phyloP scores from a whole-genome alignment of 371 early-diverging fungal genomes.

The Lichtheimia corymbifera region DNA sequence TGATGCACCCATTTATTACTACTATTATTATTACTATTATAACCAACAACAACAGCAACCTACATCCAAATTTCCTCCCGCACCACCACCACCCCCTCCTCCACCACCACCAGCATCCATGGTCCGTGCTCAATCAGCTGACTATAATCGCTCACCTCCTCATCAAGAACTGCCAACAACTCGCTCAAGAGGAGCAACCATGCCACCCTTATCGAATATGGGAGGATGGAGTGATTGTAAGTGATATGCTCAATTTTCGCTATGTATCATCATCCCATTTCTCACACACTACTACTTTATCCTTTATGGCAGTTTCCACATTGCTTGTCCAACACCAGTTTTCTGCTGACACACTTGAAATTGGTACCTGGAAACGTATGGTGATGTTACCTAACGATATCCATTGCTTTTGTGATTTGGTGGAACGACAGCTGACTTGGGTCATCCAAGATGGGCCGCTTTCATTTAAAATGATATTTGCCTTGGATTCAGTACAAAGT shows the following conservation, averaged over 20 bases:
- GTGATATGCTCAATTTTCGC: neutral
- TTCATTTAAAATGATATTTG: slow-evolving; percentile 72
- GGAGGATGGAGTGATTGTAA: slow-evolving; percentile 10
- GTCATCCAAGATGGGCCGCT: slow-evolving; percentile 64
- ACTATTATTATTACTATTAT: slow-evolving; percentile 46
- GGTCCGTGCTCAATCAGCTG: slow-evolving; percentile 12
- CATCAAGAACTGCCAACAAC: slow-evolving; percentile 2
- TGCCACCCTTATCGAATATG: slow-evolving; percentile 11
- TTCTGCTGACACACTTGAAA: slow-evolving; percentile 62
- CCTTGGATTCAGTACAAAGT: slow-evolving; percentile 50
- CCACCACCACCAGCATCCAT: slow-evolving; percentile 13
- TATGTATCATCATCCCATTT: neutral
- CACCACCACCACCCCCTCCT: slow-evolving; percentile 12
- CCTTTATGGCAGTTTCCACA: neutral
- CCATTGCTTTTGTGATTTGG: slow-evolving; percentile 56
- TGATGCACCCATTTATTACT: slow-evolving; percentile 40
- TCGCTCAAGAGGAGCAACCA: slow-evolving; percentile 15
- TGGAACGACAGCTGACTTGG: slow-evolving; percentile 60
- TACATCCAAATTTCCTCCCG: slow-evolving; percentile 1
- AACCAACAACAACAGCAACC: slow-evolving; percentile 39
- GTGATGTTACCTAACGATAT: slow-evolving; percentile 53
- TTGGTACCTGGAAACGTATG: slow-evolving; percentile 82
- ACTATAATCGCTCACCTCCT: neutral
- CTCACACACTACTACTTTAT: neutral
- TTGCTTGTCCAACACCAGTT: slow-evolving; percentile 13